Evolutionary conservation across 2,329 filamentous ascomycete species (phyloP).

Genomic region (Talaromyces sp.): DNA sequence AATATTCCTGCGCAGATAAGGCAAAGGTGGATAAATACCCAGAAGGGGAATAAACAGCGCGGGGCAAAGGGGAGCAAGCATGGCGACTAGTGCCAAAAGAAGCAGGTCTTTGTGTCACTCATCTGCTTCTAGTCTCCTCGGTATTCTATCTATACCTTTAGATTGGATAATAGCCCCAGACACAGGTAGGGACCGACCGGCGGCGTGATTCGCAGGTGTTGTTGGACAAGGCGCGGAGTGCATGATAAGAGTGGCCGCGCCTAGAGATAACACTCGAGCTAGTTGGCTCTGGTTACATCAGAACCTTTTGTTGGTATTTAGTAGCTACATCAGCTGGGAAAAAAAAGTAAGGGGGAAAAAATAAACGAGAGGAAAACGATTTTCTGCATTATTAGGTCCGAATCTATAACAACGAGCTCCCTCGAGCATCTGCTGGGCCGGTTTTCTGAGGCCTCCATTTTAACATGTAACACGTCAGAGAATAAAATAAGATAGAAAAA

Average conservation of each 20-base stretch:
- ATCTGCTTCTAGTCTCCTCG: not conserved
- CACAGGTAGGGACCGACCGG: not conserved
- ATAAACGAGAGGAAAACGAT: not conserved
- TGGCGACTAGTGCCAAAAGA: not conserved
- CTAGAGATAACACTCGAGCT: not conserved
- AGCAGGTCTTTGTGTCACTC: not conserved
- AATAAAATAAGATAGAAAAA: conserved; percentile 1
- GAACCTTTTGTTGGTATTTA: not conserved
- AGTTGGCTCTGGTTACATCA: not conserved
- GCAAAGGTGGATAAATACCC: not conserved
- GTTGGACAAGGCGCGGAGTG: not conserved
- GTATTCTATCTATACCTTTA: too few relatives aligned
- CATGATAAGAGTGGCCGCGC: not conserved
- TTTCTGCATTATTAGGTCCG: conserved; percentile 1
- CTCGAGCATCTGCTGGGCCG: conserved; percentile 8
- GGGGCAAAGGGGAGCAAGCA: not conserved
- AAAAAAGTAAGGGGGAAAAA: too few relatives aligned
- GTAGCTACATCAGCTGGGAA: not conserved
- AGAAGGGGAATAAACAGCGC: not conserved
- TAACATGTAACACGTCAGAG: conserved; percentile 3
- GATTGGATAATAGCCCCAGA: not conserved
- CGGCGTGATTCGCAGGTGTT: not conserved
- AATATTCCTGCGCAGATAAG: not conserved
- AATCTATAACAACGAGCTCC: conserved; percentile 1
- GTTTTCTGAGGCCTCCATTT: not conserved